Evolutionary conservation across 129 eudicot genomes (phyloP), one percentile per base, ranked within the genome.

Genomic region (Escallonia herrerae): DNA sequence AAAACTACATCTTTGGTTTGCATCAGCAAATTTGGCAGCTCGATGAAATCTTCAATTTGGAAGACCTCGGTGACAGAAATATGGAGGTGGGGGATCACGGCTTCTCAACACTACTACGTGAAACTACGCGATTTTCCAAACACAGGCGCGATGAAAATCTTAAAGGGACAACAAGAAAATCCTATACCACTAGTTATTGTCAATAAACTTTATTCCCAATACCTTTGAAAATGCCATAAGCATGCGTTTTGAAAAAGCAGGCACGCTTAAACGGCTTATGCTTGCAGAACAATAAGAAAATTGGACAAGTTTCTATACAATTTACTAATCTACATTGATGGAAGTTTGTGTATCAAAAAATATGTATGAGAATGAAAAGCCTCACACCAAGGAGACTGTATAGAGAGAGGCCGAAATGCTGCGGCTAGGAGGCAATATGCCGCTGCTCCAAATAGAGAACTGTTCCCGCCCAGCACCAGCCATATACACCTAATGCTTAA

Each of bases 401-500:
- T 64, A 71, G 1, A 46, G 22, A 43, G 58, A 60, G 66, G 62
- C 76, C 43, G 48, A 40, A 64, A 43, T 68, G 52, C 38, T 7
- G 54, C 41, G 15, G 51, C 5, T 49, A 47, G 9, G 52, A 61
- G 46, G 41, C n/a, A 60, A 22, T 22, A 1, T 22, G 33, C 33
- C 33, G 33, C 33, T 22, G 33, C 33, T 22, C 33, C 33, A 22
- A 22, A 22, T 22, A 22, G 33, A 22, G 33, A n/a, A 22, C 33
- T 22, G 1, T 22, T 22, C 33, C 33, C 62, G 62, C 52, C 52
- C 45, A 7, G 52, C 62, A 72, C 64, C 55, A 69, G 59, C 63
- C 12, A 56, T 59, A 47, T 8, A 71, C 12, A 63, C 67, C 67
- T 82, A 82, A 45, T 84, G 81, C 78, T 79, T 77, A 64, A 13